Base-by-base conservation (phyloP, 179 eudicot genomes). In the Spergularia azorica region DNA sequence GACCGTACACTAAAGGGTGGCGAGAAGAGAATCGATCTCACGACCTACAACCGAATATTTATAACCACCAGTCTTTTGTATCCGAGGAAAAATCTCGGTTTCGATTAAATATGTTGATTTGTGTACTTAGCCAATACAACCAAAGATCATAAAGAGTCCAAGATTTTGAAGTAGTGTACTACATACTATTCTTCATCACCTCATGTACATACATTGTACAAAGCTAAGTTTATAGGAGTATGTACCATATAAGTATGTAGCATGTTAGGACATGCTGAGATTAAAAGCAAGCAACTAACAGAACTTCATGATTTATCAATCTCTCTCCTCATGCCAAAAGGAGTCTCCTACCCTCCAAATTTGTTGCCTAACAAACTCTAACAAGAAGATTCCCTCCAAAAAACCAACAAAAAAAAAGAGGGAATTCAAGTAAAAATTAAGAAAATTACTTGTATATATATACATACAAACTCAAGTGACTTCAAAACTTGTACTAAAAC, bases 341-440 rank as follows among this genome's bases (percentile, higher is more conserved):
- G 71, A 56, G 63, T 80, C 72, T 62, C 74, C 74, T 58, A 69
- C 81, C 79, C 61, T 39, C 55, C 54, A 20, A 6, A 26, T 32
- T 60, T 14, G 60, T 9, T 57, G 63, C 81, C 66, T 74, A 81
- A 81, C 81, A 54, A 77, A 76, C 73, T 74, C 72, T 82, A 78
- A 82, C 84, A 75, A 78, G 59, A 76, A 81, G 84, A 81, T 81
- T 81, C 80, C 80, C 74, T 62, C 76, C 71, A 68, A 75, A 67
- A 32, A 17, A 54, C 36, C n/a, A 26, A 39, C 39, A 36, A 13
- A 62, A 20, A 63, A 72, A 18, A 9, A 66, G 72, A 72, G 72
- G 80, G 74, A 72, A 65, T 5, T 10, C 5, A 10, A 38, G 41
- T 18, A 55, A 54, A 32, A 32, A 32, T 26, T 0, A 32, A 32